Base-by-base conservation (phyloP, 75 land plant species). In the Azolla pinnata region DNA sequence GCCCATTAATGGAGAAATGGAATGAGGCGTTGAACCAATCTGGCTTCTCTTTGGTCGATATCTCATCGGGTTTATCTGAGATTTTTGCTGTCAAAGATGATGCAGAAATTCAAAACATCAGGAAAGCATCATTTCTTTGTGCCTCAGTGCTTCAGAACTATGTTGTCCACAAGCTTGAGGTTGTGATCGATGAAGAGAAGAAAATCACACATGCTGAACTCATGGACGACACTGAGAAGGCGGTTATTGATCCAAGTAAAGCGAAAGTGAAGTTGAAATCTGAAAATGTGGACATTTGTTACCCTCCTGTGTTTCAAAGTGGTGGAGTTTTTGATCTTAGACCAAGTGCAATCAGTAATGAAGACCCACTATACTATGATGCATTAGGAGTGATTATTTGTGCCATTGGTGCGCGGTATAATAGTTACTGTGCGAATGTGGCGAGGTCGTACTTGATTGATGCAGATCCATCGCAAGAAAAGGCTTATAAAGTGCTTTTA, bases 301-400 rank as follows among this genome's bases (percentile, higher is more conserved):
- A 77, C 31, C 75, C 78, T 21, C 79, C 79, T 7, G 64, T 77
- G n/a, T 77, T 77, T 42, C 78, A 77, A 44, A 77, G 79, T 63
- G 79, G 79, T 9, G 79, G 79, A 1, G 62, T 63, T 19, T 77
- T 77, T 57, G 79, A 77, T 42, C 71, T 77, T 30, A 85, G 67
- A 62, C 89, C 97, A 19, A 89, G 87, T 63, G 97, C 97, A 42
- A 53, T 76, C 27, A 88, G 97, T 79, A 88, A 88, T 75, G 97
- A 88, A 31, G 96, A 92, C 0, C 27, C 70, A 38, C 74, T 92
- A 0, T 92, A 83, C 63, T 92, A 85, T 67, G 97, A 92, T 26
- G 87, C 95, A 21, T 56, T 76, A 28, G 79, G 77, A 12, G 78
- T 77, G 24, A 77, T 77, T 19, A 78, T 92, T 23, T 77, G 79